Evolutionary conservation across 2,329 filamentous ascomycete genomes (phyloP), one percentile per base, ranked within the genome.

Genomic region (Biscogniauxia sp.): DNA sequence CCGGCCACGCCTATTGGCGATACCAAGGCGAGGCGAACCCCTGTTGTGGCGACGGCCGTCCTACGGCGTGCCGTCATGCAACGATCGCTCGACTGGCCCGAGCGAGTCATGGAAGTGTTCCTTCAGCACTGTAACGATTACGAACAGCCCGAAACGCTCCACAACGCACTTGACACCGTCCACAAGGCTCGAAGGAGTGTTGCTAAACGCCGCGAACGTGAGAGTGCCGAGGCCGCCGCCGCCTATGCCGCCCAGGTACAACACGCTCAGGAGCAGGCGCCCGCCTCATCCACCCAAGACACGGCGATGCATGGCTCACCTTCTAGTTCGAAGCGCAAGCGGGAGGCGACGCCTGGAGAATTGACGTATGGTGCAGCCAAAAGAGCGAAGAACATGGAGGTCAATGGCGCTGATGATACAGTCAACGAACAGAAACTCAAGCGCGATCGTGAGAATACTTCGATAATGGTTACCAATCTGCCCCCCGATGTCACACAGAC

Each of bases 381-480:
- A 75, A 92, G 91, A 68, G 81, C 83, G 41, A 92, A 81, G 70
- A 80, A 76, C 63, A 77, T 78, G 32, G 65, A 72, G 3, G 67
- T 68, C 6, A 73, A 73, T 25, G 65, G 64, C 32, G 64, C 61
- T n/a, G 73, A 77, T 13, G 66, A 71, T 23, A 65, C 70, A 26
- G 67, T 73, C 45, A 67, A 74, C 51, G 76, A 76, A 32, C 71
- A 74, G 50, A 80, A 61, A 73, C 78, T 81, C 28, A 94, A 92
- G 74, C 88, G 95, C 58, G 93, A 99, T 75, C 88, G 95, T 51
- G 95, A 99, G 72, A 90, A 98, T 74, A 89, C 92, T 0, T 93
- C 91, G 0, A 83, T 98, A 54, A 85, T 96, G 57, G 88, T 97
- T 3, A 88, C 85, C 55, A 90, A 93, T 67, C 77, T 99, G 23